These are phyloP conservation scores for Agrostemma githago DNA, from an alignment of 148 eudicot species.

Conservation along the genomic window DNA sequence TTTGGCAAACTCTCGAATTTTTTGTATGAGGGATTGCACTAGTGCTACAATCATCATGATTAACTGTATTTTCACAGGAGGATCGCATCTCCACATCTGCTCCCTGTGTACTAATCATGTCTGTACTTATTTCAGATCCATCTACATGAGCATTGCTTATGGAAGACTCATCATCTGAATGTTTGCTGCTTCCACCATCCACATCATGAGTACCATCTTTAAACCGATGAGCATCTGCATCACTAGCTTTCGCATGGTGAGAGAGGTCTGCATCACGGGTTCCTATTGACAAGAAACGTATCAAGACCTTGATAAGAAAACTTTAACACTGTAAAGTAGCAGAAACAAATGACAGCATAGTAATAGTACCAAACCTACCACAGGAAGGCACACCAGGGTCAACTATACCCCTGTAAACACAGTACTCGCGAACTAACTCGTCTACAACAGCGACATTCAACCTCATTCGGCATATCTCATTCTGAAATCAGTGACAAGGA, in stretches of 20 bases:
- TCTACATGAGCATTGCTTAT: constrained; percentile 37
- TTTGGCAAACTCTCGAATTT: constrained; percentile 35
- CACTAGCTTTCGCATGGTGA: constrained; percentile 26
- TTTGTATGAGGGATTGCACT: constrained; percentile 44
- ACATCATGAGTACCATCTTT: constrained; percentile 38
- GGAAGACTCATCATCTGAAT: constrained; percentile 57
- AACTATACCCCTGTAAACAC: constrained; percentile 87
- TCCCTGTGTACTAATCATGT: constrained; percentile 36
- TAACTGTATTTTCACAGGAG: constrained; percentile 43
- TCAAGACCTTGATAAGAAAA: not conserved
- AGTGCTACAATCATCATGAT: constrained; percentile 78
- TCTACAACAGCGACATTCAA: constrained; percentile 66
- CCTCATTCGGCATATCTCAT: constrained; percentile 82
- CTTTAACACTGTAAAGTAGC: not conserved
- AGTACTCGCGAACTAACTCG: constrained; percentile 85
- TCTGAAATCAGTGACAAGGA: constrained; percentile 44
- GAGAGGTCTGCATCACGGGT: constrained; percentile 23
- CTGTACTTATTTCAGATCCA: constrained; percentile 48
- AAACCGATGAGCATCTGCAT: constrained; percentile 36
- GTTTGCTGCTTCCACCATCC: constrained; percentile 38
- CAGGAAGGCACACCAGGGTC: constrained; percentile 37
- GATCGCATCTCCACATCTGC: constrained; percentile 56
- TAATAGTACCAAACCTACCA: constrained; percentile 30
- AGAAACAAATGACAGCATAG: not conserved
- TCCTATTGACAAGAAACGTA: constrained; percentile 14